Evolutionary conservation across 73 alveolate genomes (phyloP), one percentile per base, ranked within the genome.

Genomic region (Paramecium sexaurelia): DNA sequence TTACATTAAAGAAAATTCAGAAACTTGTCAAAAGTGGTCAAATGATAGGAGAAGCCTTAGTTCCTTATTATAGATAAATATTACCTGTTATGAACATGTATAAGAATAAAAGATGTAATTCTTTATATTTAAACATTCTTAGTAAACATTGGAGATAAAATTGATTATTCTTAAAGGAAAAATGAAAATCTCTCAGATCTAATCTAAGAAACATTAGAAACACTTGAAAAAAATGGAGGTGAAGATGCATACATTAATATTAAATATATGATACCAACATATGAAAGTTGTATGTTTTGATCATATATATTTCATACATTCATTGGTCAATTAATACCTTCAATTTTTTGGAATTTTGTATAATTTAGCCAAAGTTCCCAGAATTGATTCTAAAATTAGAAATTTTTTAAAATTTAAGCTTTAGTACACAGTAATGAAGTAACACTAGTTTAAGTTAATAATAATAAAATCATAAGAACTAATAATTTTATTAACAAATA

Each of bases 231-330:
- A 86, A 95, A 97, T 84, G 99, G 99, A 36, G 99, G 99, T 26
- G 99, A 98, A 95, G 99, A 98, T 94, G 99, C 99, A 55, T 98
- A 94, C 84, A 98, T 98, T 92, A 98, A 98, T 96, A 98, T 98
- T 88, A 98, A 98, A 95, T 98, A 98, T 94, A 98, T 98, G 99
- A 97, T 98, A 41, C 99, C 99, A 13, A 98, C 99, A 61, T 98
- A 98, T 92, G 99, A 98, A 95, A 94, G 98, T 55, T 98, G 99
- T 67, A 97, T 97, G 96, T 93, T 93, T 45, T 90, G 91, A 83
- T 61, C 66, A 51, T 51, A 45, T 45, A 45, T 7, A 45, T 45
- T n/a, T n/a, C n/a, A n/a, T n/a, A n/a, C n/a, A n/a, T n/a, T n/a
- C n/a, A n/a, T n/a, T n/a, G n/a, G n/a, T n/a, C n/a, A n/a, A n/a